Evolutionary conservation across 306 rosid species (phyloP).

Genomic region (Macrotyloma uniflorum): DNA sequence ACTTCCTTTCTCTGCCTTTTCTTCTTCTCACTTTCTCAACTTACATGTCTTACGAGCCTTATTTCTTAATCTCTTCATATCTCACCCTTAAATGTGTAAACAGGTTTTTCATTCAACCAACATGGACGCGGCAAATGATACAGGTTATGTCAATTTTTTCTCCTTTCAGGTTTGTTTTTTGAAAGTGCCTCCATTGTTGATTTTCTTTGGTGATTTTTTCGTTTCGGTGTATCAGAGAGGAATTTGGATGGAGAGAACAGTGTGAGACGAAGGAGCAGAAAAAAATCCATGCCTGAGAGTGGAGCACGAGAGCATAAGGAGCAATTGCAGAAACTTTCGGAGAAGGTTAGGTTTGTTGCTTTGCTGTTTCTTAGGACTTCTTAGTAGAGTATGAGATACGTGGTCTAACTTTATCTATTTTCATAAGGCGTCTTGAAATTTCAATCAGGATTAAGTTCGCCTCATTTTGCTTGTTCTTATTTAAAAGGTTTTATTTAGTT

Average conservation of each 20-base stretch:
- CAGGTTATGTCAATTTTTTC: conserved; percentile 30
- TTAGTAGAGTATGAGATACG: not conserved
- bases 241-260: conserved; percentile 38
- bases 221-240: conserved; percentile 40
- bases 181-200: not conserved
- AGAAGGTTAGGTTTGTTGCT: conserved; percentile 54
- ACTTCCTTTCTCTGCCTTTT: no score
- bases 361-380: not conserved
- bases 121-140: conserved; percentile 23
- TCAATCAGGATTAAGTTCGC: not conserved
- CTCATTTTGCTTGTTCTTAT: conserved; percentile 26
- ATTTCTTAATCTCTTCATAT: not conserved
- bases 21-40: no score
- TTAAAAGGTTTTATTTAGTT: not conserved
- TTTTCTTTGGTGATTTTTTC: not conserved
- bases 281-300: conserved; percentile 38
- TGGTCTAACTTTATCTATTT: conserved; percentile 1
- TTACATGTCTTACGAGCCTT: not conserved
- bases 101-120: conserved; percentile 3
- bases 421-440: not conserved
- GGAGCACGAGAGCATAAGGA: conserved; percentile 71
- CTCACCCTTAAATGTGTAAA: not conserved
- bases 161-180: not conserved
- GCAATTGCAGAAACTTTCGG: conserved; percentile 64
- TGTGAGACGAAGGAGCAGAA: conserved; percentile 36